These are phyloP conservation scores for Emergomyces orientalis DNA, from an alignment of 2,329 filamentous ascomycete genomes.

Conservation along the genomic window DNA sequence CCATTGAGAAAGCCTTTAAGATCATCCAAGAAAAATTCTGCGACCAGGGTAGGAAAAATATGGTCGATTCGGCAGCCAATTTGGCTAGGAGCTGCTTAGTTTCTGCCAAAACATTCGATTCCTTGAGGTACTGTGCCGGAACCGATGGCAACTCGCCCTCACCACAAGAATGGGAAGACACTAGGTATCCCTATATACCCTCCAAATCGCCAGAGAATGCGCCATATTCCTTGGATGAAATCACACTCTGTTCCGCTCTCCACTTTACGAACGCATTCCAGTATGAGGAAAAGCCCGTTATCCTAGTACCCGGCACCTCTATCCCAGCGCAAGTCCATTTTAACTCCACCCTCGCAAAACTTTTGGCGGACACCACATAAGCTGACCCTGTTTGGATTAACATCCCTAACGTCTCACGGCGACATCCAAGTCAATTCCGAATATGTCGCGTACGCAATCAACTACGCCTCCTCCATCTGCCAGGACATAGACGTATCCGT, in stretches of 20 bases:
- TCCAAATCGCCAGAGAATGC: slow-evolving; percentile 33
- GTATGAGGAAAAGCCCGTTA: slow-evolving; percentile 38
- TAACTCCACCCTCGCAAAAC: slow-evolving; percentile 41
- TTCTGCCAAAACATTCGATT: neutral
- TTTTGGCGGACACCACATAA: slow-evolving; percentile 35
- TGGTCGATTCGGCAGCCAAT: neutral
- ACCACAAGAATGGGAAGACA: neutral
- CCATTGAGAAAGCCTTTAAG: neutral
- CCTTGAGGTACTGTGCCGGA: neutral
- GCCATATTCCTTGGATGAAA: slow-evolving; percentile 41
- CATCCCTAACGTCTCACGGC: slow-evolving; percentile 39
- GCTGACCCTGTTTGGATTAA: slow-evolving; percentile 50
- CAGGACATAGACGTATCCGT: slow-evolving; percentile 35
- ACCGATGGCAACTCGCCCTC: neutral
- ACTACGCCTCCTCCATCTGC: slow-evolving; percentile 43
- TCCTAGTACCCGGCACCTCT: slow-evolving; percentile 48
- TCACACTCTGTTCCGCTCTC: slow-evolving; percentile 42
- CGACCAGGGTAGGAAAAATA: neutral
- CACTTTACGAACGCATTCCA: slow-evolving; percentile 44
- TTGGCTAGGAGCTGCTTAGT: neutral
- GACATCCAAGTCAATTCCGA: slow-evolving; percentile 47
- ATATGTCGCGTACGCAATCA: slow-evolving; percentile 50
- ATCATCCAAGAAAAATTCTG: neutral
- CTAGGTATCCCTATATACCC: slow-evolving; percentile 13
- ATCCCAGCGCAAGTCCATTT: slow-evolving; percentile 40